Base-by-base conservation (phyloP, 495 filamentous ascomycete genomes). In the Cercophora newfieldiana region DNA sequence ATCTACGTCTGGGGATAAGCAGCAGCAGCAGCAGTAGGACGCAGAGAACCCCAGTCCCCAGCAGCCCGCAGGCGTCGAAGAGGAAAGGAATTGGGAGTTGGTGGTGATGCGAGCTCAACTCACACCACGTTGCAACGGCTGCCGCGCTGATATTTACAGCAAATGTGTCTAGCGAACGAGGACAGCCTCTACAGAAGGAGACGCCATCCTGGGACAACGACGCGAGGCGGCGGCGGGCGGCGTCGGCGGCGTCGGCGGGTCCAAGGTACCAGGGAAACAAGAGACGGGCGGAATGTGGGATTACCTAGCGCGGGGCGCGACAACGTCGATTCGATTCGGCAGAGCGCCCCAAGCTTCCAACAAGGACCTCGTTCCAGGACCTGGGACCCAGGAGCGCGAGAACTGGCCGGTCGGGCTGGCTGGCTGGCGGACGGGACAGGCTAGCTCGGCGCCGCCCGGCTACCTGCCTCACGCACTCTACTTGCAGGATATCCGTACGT, bases 241-340 rank as follows among this genome's bases (percentile, higher is more conserved):
- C n/a, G n/a, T n/a, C 49, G 8, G 22, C 7, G 54, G 25, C 6
- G 54, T 14, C 26, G n/a, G 26, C 24, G 54, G 24, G 58, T 4
- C 7, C 21, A 28, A 44, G 18, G 31, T 25, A 48, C 21, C 58
- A 19, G n/a, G 30, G 31, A 60, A 22, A 16, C 18, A 16, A 7
- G 26, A 12, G 19, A 21, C 24, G 58, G 7, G 25, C 55, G 21
- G 58, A 60, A 48, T 47, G 33, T 31, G 30, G 21, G 58, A 28
- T 28, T 60, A n/a, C n/a, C n/a, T n/a, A 60, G 58, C 58, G 58
- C 58, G 58, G 18, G 33, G 58, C 58, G 58, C 58, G 58, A 60
- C 58, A 60, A 24, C 18, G 33, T 21, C 58, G 58, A 48, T 57
- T 57, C 54, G 54, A 57, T 57, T 57, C 54, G 28, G 54, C 54